phyloP scores from a whole-genome alignment of 2,329 filamentous ascomycete genomes.

The Sporothrix luriei region DNA sequence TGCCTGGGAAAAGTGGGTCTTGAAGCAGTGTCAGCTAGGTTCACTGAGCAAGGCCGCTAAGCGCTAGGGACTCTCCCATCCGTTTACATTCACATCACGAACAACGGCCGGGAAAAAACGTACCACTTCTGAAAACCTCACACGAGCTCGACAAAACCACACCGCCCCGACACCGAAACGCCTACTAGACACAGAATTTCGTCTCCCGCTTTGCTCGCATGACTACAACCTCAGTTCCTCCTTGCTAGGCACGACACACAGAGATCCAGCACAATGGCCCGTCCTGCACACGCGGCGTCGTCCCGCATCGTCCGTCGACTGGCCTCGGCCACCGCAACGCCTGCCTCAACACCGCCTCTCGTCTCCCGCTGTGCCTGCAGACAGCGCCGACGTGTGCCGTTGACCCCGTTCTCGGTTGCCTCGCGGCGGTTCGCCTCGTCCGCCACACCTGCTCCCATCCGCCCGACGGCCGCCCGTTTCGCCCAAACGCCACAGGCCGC shows the following conservation, averaged over 20 bases:
- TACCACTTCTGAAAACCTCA: constrained; percentile 18
- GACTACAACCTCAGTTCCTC: not conserved
- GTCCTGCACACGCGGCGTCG: constrained; percentile 2
- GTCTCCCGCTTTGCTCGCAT: no score
- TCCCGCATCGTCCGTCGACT: constrained; percentile 24
- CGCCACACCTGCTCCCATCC: not conserved
- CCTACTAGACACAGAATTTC: not conserved
- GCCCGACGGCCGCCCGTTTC: not conserved
- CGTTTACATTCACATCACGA: not conserved
- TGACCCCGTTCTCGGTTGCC: not conserved
- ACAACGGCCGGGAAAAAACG: not conserved
- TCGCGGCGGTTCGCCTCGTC: constrained; percentile 13
- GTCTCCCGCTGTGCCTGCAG: constrained; percentile 1
- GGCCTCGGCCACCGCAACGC: not conserved
- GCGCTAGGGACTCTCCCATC: no score
- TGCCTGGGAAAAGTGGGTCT: not conserved
- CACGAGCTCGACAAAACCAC: constrained; percentile 16
- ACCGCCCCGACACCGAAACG: not conserved
- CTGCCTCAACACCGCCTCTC: not conserved
- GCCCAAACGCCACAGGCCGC: not conserved
- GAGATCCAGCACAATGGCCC: constrained; percentile 13
- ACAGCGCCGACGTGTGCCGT: not conserved
- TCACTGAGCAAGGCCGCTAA: not conserved
- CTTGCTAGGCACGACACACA: not conserved
- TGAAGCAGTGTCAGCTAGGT: not conserved